A percentile compares a stretch with the other conserved stretches of the same genome.
Conservation (phyloP, 371 early-diverging fungal genomes). For the Mucor indicus region DNA sequence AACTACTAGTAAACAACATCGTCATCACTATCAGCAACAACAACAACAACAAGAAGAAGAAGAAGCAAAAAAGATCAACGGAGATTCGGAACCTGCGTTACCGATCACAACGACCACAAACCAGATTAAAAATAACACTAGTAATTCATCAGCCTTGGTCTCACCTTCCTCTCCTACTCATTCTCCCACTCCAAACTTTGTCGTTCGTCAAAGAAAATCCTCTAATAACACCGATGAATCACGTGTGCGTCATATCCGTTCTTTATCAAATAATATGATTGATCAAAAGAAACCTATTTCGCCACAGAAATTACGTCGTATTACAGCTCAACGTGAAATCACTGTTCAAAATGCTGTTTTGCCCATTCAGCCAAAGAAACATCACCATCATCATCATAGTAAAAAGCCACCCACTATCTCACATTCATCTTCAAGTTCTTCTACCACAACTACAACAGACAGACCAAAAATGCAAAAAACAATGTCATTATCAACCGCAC, state of each 20-base stretch:
- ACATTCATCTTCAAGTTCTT: slow-evolving; percentile 10
- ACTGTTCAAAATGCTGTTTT: slow-evolving; percentile 8
- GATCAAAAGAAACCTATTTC: slow-evolving; percentile 4
- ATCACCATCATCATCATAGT: not conserved
- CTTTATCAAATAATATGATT: slow-evolving; percentile 13
- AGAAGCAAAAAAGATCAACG: not conserved
- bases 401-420: slow-evolving; percentile 2
- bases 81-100: slow-evolving; percentile 7
- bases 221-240: slow-evolving; percentile 5
- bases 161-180: slow-evolving; percentile 7
- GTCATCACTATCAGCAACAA: not conserved
- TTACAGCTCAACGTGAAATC: slow-evolving; percentile 18
- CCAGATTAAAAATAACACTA: not conserved
- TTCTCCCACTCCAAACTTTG: slow-evolving; percentile 6
- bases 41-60: not conserved
- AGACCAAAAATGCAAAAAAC: slow-evolving; percentile 14
- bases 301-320: slow-evolving; percentile 16
- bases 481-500: slow-evolving; percentile 9
- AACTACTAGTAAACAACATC: not conserved
- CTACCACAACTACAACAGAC: not conserved
- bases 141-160: slow-evolving; percentile 1
- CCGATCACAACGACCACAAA: slow-evolving; percentile 11
- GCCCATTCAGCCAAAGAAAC: slow-evolving; percentile 2
- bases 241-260: slow-evolving; percentile 5
- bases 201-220: not conserved